A percentile compares a stretch with the other conserved stretches of the same genome.
Conservation (phyloP, 192 early-diverging fungal genomes). For the Phlyctochytrium bullatum region DNA sequence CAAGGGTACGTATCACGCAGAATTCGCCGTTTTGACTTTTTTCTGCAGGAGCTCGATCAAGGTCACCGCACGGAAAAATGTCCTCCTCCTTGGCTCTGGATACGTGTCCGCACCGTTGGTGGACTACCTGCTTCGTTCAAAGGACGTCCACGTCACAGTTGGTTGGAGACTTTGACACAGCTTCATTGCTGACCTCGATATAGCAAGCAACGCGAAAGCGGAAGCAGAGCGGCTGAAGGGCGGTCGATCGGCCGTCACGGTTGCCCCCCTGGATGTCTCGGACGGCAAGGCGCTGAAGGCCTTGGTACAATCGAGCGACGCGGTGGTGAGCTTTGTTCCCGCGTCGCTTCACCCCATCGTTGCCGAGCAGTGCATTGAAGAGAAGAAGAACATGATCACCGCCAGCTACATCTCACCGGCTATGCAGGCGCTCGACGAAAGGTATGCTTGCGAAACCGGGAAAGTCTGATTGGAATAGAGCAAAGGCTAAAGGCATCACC, state of each 20-base stretch:
- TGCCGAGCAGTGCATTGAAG: slow-evolving; percentile 70
- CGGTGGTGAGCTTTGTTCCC: slow-evolving; percentile 60
- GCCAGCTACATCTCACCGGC: slow-evolving; percentile 93
- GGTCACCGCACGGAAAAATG: slow-evolving; percentile 48
- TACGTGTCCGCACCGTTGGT: slow-evolving; percentile 96
- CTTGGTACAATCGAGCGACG: slow-evolving; percentile 50
- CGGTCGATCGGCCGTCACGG: slow-evolving; percentile 32
- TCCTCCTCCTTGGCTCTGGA: slow-evolving; percentile 94
- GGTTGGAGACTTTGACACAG: slow-evolving; percentile 42
- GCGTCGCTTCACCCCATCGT: slow-evolving; percentile 81
- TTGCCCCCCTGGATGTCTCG: slow-evolving; percentile 52
- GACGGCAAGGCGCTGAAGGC: slow-evolving; percentile 47
- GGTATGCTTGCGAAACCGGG: slow-evolving; percentile 35
- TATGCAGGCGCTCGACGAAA: slow-evolving; percentile 74
- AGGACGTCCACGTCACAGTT: slow-evolving; percentile 88
- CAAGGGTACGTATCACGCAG: neutral
- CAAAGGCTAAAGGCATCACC: slow-evolving; percentile 76
- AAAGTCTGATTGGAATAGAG: slow-evolving; percentile 33
- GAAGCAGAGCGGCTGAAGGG: slow-evolving; percentile 2
- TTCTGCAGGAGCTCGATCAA: no score
- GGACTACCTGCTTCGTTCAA: slow-evolving; percentile 85
- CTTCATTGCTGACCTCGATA: neutral
- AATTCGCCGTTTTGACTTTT: no score
- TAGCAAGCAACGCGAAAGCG: slow-evolving; percentile 2
- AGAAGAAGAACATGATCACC: slow-evolving; percentile 92